phyloP scores from a whole-genome alignment of 805 yeast species.

The Starmerella asiatica region DNA sequence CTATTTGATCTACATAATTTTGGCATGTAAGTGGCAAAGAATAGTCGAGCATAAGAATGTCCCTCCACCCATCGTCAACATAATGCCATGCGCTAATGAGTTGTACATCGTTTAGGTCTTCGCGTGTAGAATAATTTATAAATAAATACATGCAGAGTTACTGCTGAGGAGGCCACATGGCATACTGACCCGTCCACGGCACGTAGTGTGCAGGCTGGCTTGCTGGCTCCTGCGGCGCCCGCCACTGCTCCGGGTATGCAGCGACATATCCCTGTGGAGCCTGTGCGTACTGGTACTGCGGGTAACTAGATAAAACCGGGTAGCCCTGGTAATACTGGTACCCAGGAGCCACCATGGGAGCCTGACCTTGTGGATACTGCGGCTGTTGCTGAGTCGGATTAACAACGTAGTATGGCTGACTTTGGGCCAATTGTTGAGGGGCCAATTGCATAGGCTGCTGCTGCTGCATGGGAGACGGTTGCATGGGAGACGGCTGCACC shows the following conservation, averaged over 20 bases:
- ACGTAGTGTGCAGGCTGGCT: background rate
- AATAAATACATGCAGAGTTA: background rate
- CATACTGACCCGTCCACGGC: constrained; percentile 3
- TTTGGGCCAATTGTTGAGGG: too few relatives aligned
- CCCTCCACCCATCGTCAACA: too few relatives aligned
- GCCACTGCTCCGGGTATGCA: constrained; percentile 1
- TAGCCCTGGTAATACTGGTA: constrained; percentile 10
- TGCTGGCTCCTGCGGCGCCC: constrained; percentile 1
- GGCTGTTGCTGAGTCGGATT: background rate
- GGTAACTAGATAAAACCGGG: constrained; percentile 6
- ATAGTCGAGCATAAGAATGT: too few relatives aligned
- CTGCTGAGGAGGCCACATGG: constrained; percentile 8
- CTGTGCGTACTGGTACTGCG: constrained; percentile 2
- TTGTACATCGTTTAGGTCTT: too few relatives aligned
- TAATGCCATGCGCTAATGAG: too few relatives aligned
- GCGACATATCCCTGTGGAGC: background rate
- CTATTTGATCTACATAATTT: too few relatives aligned
- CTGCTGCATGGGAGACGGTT: background rate
- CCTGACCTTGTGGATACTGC: background rate
- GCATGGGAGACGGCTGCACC: background rate
- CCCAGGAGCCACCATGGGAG: background rate
- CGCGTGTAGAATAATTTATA: background rate
- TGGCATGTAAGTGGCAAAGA: too few relatives aligned
- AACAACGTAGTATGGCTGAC: constrained; percentile 2
- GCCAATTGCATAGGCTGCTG: background rate